A percentile compares a stretch with the other conserved stretches of the same genome.
Conservation (phyloP, 495 filamentous ascomycete species). For the Aspergillus leporis region DNA sequence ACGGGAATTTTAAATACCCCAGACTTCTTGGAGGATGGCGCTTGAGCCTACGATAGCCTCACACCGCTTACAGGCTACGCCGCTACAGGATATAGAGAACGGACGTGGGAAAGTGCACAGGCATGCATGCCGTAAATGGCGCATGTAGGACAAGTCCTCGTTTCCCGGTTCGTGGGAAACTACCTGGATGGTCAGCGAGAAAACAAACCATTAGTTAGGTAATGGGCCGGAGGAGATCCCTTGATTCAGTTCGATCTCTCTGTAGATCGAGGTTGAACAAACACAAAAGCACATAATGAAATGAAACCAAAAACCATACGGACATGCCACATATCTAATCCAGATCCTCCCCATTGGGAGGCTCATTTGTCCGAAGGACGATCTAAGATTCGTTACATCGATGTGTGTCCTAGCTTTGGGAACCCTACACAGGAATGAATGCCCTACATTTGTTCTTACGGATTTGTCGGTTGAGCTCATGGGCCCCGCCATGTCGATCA, state of each 20-base stretch:
- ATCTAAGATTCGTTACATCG: background rate
- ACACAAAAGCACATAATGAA: too few relatives aligned
- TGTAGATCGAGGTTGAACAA: background rate
- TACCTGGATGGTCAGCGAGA: background rate
- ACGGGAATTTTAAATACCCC: background rate
- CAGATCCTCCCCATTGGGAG: background rate
- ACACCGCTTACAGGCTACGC: background rate
- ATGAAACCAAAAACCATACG: background rate
- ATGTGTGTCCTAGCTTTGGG: constrained; percentile 4
- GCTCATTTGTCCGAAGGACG: background rate
- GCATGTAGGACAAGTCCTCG: constrained; percentile 3
- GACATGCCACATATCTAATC: background rate
- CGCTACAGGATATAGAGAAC: background rate
- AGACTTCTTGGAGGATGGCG: background rate
- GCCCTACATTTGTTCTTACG: background rate
- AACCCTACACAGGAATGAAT: constrained; percentile 1
- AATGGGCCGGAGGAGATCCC: background rate
- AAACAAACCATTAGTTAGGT: background rate
- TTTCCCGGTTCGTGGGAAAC: background rate
- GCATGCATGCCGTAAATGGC: background rate
- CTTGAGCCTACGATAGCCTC: background rate
- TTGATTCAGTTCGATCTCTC: background rate
- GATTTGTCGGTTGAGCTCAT: background rate
- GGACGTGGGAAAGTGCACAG: background rate
- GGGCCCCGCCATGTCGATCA: background rate